Evolutionary conservation across 441 rosid genomes (phyloP).

Genomic region (Theobroma grandiflorum): DNA sequence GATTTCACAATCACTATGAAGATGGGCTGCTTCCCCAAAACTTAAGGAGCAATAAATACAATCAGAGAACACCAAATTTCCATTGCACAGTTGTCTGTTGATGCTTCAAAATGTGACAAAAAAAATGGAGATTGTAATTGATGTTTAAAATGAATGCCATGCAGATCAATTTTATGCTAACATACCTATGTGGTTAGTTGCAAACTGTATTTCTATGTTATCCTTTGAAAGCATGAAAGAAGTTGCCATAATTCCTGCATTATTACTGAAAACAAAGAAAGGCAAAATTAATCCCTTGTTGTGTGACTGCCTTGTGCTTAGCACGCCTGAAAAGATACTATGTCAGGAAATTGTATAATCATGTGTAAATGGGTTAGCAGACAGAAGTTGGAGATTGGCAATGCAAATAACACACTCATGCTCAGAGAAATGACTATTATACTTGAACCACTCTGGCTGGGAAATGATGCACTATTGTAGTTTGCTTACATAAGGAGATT

Average conservation of each 20-base stretch:
- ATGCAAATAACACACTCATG: not conserved
- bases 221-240: slow-evolving; percentile 45
- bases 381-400: not conserved
- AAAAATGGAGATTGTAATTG: not conserved
- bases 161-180: not conserved
- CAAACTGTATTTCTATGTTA: slow-evolving; percentile 48
- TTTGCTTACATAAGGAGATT: slow-evolving; percentile 51
- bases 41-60: not conserved
- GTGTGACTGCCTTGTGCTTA: not conserved
- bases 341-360: not conserved
- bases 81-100: not conserved
- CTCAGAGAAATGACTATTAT: not conserved
- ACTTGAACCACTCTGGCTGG: not conserved
- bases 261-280: slow-evolving; percentile 38
- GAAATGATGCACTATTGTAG: not conserved
- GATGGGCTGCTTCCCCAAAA: not conserved
- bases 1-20: not conserved
- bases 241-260: slow-evolving; percentile 40
- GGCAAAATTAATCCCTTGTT: not conserved
- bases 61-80: not conserved
- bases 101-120: not conserved
- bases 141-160: not conserved
- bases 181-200: slow-evolving; percentile 49
- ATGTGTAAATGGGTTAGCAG: not conserved
- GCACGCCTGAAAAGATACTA: not conserved